A percentile compares a stretch with the other conserved stretches of the same genome.
phyloP scores from a whole-genome alignment of 805 yeast genomes.

The Teunomyces pallodes region DNA sequence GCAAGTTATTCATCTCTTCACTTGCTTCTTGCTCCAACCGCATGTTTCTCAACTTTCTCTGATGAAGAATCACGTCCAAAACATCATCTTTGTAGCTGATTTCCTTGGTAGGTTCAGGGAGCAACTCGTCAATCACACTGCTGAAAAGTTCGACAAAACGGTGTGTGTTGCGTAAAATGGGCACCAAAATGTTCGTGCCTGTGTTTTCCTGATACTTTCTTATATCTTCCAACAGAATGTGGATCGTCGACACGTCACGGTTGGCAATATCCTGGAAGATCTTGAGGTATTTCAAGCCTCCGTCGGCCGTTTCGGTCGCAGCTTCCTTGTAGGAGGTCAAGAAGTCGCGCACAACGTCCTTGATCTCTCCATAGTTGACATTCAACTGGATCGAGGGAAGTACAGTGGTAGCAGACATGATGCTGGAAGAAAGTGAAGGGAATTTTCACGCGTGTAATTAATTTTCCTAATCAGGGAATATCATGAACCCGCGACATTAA shows the following conservation, averaged over 20 bases:
- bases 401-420: constrained; percentile 22
- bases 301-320: constrained; percentile 10
- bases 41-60: constrained; percentile 79
- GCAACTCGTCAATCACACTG: constrained; percentile 67
- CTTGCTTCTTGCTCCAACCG: constrained; percentile 65
- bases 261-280: constrained; percentile 79
- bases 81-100: constrained; percentile 84
- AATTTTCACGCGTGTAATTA: constrained; percentile 10
- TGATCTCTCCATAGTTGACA: constrained; percentile 69
- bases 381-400: constrained; percentile 68
- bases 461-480: constrained; percentile 14
- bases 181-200: constrained; percentile 42
- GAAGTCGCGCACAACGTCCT: constrained; percentile 60
- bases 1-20: constrained; percentile 52
- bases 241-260: constrained; percentile 67
- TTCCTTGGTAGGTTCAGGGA: constrained; percentile 86
- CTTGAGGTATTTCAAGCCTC: constrained; percentile 60
- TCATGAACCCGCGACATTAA: not conserved
- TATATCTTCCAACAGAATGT: constrained; percentile 82
- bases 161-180: constrained; percentile 69
- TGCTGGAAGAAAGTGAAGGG: not conserved
- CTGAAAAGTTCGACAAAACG: constrained; percentile 79
- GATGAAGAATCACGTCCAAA: constrained; percentile 87
- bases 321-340: constrained; percentile 60
- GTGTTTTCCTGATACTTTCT: constrained; percentile 59